Percentiles rank a stretch among this genome's conserved stretches.
These are phyloP conservation scores for Leptographium procerum DNA, from an alignment of 2,329 filamentous ascomycete species.

Conservation along the genomic window DNA sequence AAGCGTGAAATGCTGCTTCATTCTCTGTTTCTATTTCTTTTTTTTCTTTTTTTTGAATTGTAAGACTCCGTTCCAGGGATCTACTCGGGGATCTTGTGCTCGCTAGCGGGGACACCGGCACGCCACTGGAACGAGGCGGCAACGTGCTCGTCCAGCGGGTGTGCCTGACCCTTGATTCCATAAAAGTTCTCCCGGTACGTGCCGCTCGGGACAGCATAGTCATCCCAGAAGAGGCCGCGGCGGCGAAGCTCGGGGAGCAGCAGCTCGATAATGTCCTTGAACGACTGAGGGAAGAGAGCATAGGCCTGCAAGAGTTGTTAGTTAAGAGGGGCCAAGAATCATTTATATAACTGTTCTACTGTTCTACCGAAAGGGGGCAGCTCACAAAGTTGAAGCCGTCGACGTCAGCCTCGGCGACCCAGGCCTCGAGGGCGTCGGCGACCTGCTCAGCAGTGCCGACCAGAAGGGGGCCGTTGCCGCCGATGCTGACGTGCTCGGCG, in stretches of 20 bases:
- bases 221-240: slow-evolving; percentile 44
- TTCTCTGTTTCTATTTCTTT: no score
- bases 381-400: slow-evolving; percentile 60
- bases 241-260: slow-evolving; percentile 49
- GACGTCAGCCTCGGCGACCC: slow-evolving; percentile 57
- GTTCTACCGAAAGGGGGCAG: not conserved
- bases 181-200: slow-evolving; percentile 33
- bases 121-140: slow-evolving; percentile 28
- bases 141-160: slow-evolving; percentile 26
- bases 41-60: no score
- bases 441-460: slow-evolving; percentile 56
- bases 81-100: slow-evolving; percentile 16
- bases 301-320: slow-evolving; percentile 24
- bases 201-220: slow-evolving; percentile 29
- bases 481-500: slow-evolving; percentile 11
- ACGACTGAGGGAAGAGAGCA: slow-evolving; percentile 41
- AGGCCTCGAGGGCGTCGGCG: slow-evolving; percentile 54
- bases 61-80: no score
- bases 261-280: slow-evolving; percentile 54
- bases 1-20: no score
- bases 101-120: slow-evolving; percentile 18
- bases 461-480: slow-evolving; percentile 17
- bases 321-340: no score
- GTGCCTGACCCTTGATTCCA: slow-evolving; percentile 20
- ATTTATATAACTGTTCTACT: no score